These are phyloP conservation scores for Musa schizocarpa DNA, from an alignment of 176 grass and related monocot genomes.

Conservation along the genomic window DNA sequence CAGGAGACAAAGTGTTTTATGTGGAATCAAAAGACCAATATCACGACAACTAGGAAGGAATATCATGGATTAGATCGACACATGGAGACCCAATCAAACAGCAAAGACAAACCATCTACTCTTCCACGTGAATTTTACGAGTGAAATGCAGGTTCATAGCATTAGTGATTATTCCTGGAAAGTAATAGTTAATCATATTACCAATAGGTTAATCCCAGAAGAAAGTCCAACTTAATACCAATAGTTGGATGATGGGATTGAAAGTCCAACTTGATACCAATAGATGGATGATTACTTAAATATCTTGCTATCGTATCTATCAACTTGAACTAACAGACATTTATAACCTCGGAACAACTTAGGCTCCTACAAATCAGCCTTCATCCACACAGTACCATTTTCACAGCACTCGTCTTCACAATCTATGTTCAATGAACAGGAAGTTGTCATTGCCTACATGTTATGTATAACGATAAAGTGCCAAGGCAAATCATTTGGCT, in stretches of 20 bases:
- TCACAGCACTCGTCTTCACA: not conserved
- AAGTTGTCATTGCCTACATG: not conserved
- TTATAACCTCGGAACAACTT: not conserved
- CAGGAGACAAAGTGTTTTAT: no score
- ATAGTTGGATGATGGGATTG: not conserved
- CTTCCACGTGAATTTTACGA: not conserved
- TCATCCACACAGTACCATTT: not conserved
- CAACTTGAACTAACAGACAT: not conserved
- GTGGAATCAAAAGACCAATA: no score
- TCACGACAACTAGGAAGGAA: no score
- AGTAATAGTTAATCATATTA: not conserved
- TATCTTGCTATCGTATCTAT: not conserved
- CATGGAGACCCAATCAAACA: not conserved
- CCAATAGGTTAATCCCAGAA: not conserved
- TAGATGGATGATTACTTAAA: not conserved
- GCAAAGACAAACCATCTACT: not conserved
- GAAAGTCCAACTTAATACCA: not conserved
- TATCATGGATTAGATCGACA: no score
- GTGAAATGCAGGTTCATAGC: not conserved
- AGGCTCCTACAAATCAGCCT: not conserved
- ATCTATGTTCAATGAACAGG: not conserved
- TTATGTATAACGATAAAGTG: not conserved
- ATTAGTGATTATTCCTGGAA: not conserved
- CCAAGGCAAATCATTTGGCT: conserved; percentile 3
- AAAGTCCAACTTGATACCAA: not conserved